Conservation (phyloP, 1,139 yeast genomes). For the Yamadazyma pseudoaaseri region DNA sequence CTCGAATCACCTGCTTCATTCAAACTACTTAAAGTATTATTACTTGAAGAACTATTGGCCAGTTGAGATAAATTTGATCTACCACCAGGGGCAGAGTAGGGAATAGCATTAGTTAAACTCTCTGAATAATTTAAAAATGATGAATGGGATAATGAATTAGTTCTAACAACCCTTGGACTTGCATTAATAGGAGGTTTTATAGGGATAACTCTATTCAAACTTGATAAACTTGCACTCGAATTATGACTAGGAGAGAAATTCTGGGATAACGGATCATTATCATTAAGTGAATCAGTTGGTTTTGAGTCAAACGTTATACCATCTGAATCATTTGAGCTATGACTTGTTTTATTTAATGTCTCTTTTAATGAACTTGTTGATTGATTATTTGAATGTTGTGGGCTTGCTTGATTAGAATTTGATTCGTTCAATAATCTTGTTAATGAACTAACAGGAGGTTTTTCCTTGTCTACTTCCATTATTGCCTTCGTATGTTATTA, state of each 20-base stretch:
- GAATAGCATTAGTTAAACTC: constrained; percentile 62
- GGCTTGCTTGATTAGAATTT: constrained; percentile 26
- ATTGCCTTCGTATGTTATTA: too few species aligned
- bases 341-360: constrained; percentile 10
- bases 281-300: constrained; percentile 2
- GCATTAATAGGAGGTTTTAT: constrained; percentile 27
- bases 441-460: constrained; percentile 29
- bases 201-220: constrained; percentile 17
- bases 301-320: constrained; percentile 18
- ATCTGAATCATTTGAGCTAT: constrained; percentile 15
- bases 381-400: constrained; percentile 24
- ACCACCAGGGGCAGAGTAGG: constrained; percentile 73
- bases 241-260: background rate
- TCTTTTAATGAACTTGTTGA: constrained; percentile 22
- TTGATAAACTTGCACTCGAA: constrained; percentile 1
- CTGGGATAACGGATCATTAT: background rate
- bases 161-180: constrained; percentile 42
- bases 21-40: constrained; percentile 16
- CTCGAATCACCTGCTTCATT: constrained; percentile 9
- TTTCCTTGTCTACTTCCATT: constrained; percentile 8
- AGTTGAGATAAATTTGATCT: constrained; percentile 21
- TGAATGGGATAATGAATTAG: constrained; percentile 45
- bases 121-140: constrained; percentile 38
- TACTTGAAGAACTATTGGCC: constrained; percentile 17
- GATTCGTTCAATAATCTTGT: constrained; percentile 44